A percentile compares a stretch with the other conserved stretches of the same genome.
Evolutionary conservation across 2,329 filamentous ascomycete species (phyloP).

Genomic region (Coniochaeta sp.): DNA sequence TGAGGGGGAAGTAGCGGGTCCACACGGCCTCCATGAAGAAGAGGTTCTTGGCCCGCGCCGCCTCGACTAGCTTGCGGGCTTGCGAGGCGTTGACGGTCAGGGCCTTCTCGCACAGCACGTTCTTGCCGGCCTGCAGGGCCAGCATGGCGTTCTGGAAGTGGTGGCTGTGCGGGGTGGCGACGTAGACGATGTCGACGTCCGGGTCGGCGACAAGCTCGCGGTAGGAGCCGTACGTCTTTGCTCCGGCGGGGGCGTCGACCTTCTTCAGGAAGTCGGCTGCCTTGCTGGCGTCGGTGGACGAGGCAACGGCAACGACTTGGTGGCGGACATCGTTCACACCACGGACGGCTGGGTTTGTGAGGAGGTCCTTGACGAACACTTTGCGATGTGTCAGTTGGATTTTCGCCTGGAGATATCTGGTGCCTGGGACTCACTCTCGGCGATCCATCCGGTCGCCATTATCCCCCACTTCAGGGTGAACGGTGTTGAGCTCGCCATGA

Average conservation of each 20-base stretch:
- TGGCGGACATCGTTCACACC: conserved; percentile 67
- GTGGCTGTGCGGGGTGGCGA: conserved; percentile 86
- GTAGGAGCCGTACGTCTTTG: conserved; percentile 73
- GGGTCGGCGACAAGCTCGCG: conserved; percentile 71
- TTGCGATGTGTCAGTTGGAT: background rate
- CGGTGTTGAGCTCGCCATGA: conserved; percentile 26
- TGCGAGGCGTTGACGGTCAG: conserved; percentile 80
- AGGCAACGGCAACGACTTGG: conserved; percentile 71
- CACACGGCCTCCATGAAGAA: conserved; percentile 85
- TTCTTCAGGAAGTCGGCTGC: conserved; percentile 67
- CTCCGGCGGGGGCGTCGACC: conserved; percentile 58
- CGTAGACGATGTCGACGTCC: conserved; percentile 78
- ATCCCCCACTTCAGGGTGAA: conserved; percentile 51
- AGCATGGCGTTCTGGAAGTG: conserved; percentile 89
- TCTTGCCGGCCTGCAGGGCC: conserved; percentile 75
- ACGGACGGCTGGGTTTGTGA: conserved; percentile 63
- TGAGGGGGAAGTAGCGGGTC: conserved; percentile 83
- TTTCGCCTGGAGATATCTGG: background rate
- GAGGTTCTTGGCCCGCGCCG: conserved; percentile 63
- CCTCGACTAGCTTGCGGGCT: conserved; percentile 61
- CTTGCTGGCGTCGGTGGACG: conserved; percentile 62
- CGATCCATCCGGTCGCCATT: conserved; percentile 53
- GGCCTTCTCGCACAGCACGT: conserved; percentile 86
- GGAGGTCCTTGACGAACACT: conserved; percentile 71
- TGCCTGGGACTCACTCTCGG: conserved; percentile 37